phyloP scores from a whole-genome alignment of 768 basidiomycete genomes.

The Paxillus involutus region DNA sequence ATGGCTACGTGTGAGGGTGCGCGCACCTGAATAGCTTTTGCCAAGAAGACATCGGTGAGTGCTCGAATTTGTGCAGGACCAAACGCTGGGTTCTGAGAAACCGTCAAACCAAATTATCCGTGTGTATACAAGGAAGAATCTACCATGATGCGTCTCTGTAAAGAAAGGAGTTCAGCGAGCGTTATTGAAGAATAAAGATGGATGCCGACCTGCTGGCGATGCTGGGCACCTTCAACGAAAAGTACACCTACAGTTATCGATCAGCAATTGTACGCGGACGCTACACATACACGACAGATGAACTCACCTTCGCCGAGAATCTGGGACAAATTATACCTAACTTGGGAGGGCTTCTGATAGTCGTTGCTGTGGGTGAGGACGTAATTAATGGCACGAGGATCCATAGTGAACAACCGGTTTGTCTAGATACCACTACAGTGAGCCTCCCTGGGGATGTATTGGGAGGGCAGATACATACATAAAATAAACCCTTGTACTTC shows the following conservation, averaged over 20 bases:
- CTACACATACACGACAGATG: background rate
- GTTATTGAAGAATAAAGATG: no score
- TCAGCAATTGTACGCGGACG: background rate
- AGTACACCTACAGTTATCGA: slow-evolving; percentile 31
- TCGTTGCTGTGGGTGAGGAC: slow-evolving; percentile 55
- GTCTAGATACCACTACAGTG: slow-evolving; percentile 16
- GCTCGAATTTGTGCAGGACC: slow-evolving; percentile 57
- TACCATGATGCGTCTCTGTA: slow-evolving; percentile 28
- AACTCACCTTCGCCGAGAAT: slow-evolving; percentile 42
- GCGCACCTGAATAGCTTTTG: slow-evolving; percentile 51
- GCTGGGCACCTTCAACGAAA: no score
- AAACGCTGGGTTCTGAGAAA: slow-evolving; percentile 59
- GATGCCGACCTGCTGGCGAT: no score
- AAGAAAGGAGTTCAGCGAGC: slow-evolving; percentile 31
- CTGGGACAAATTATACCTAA: slow-evolving; percentile 36
- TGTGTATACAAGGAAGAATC: background rate
- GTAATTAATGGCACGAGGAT: slow-evolving; percentile 60
- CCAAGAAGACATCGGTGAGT: slow-evolving; percentile 55
- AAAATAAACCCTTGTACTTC: slow-evolving; percentile 43
- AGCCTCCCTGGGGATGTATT: background rate
- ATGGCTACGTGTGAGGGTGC: slow-evolving; percentile 9
- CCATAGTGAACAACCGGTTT: slow-evolving; percentile 52
- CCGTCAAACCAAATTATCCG: background rate
- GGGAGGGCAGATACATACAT: slow-evolving; percentile 32
- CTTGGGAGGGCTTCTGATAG: slow-evolving; percentile 55